phyloP scores from a whole-genome alignment of 2,329 filamentous ascomycete species.

The Pestalotiopsis sp. region DNA sequence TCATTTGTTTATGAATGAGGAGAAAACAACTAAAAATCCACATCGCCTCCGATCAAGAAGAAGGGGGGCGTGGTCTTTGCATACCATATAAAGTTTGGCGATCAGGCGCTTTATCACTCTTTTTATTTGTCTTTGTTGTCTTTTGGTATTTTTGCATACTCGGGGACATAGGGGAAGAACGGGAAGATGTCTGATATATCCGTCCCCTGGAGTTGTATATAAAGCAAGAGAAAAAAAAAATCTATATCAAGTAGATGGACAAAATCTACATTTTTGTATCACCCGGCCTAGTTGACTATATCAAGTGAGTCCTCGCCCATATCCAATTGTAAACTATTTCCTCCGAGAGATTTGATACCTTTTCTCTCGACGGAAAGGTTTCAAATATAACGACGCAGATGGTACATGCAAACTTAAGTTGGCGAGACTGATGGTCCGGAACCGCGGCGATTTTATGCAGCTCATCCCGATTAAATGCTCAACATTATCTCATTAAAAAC shows the following conservation, averaged over 20 bases:
- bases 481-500: neutral
- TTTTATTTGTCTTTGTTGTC: neutral
- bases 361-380: no score
- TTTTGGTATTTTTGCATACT: neutral
- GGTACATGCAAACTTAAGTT: no score
- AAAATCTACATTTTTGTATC: no score
- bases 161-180: neutral
- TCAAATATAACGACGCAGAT: no score
- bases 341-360: no score
- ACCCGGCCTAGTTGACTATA: no score
- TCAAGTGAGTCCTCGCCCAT: no score
- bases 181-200: neutral
- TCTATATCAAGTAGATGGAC: no score
- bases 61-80: neutral
- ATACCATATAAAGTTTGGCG: neutral
- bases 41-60: conserved; percentile 8
- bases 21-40: neutral
- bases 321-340: no score
- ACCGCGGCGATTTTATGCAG: conserved; percentile 39
- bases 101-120: neutral
- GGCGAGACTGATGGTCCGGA: no score
- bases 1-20: neutral
- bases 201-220: no score
- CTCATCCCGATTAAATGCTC: conserved; percentile 32
- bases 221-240: no score